Percentiles rank a stretch among this genome's conserved stretches.
These are phyloP conservation scores for Eremomyces bilateralis DNA, from an alignment of 495 filamentous ascomycete species.

Conservation along the genomic window DNA sequence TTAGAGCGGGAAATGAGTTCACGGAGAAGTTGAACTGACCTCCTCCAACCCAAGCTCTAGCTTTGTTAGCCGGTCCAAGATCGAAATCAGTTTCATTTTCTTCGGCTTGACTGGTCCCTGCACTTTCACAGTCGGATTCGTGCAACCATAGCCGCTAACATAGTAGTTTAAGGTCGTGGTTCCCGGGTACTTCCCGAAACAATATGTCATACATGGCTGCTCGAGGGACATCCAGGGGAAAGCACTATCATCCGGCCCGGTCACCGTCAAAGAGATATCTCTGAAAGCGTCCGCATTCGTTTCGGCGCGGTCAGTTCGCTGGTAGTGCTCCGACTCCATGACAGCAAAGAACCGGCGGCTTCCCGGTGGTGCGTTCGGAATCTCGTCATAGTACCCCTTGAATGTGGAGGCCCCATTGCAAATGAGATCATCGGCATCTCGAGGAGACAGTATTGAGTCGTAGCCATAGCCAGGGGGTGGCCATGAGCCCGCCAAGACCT, in stretches of 20 bases:
- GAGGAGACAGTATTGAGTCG: conserved; percentile 8
- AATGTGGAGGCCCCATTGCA: conserved; percentile 16
- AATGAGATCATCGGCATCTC: conserved; percentile 16
- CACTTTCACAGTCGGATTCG: conserved; percentile 25
- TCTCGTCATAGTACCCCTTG: conserved; percentile 16
- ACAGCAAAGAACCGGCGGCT: conserved; percentile 15
- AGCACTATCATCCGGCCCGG: conserved; percentile 11
- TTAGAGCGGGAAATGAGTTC: conserved; percentile 1
- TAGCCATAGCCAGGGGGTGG: conserved; percentile 12
- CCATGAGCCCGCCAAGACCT: too few relatives aligned
- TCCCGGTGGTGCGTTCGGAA: conserved; percentile 11
- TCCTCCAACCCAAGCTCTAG: conserved; percentile 34
- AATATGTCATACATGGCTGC: conserved; percentile 40
- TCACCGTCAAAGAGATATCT: conserved; percentile 17
- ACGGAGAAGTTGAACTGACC: conserved; percentile 18
- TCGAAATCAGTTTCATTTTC: conserved; percentile 27
- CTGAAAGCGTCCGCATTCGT: conserved; percentile 11
- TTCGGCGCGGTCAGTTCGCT: conserved; percentile 11
- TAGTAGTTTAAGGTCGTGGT: conserved; percentile 40
- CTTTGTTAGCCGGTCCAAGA: conserved; percentile 32
- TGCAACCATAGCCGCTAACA: conserved; percentile 26
- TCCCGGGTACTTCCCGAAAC: conserved; percentile 32
- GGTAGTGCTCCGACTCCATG: conserved; percentile 12
- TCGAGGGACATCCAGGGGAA: conserved; percentile 43
- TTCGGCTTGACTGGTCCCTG: conserved; percentile 29